These are phyloP conservation scores for Hericium erinaceus DNA, from an alignment of 768 basidiomycete species.

Conservation along the genomic window DNA sequence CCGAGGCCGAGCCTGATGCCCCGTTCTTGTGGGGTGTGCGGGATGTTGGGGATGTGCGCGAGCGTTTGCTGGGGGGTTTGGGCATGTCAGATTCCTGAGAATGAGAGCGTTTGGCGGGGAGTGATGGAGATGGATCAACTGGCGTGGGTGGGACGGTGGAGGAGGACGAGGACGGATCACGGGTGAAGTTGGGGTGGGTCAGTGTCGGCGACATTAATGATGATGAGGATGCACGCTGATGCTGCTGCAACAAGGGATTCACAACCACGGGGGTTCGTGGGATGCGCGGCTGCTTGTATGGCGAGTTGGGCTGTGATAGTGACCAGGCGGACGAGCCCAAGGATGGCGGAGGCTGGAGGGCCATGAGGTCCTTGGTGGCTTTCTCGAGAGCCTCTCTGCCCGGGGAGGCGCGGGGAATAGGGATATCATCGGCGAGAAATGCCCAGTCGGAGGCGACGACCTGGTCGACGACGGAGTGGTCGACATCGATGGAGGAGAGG, in stretches of 20 bases:
- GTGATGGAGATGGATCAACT: conserved; percentile 5
- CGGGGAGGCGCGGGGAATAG: conserved; percentile 29
- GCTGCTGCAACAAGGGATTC: background rate
- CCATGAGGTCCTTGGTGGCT: conserved; percentile 80
- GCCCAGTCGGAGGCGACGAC: conserved; percentile 14
- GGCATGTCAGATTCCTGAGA: conserved; percentile 8
- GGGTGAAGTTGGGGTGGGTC: conserved; percentile 5
- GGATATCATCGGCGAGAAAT: conserved; percentile 32
- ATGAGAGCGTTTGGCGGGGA: conserved; percentile 10
- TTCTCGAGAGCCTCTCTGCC: conserved; percentile 61
- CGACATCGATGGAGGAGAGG: conserved; percentile 15
- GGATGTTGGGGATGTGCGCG: conserved; percentile 1
- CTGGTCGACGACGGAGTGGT: conserved; percentile 13
- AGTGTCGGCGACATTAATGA: background rate
- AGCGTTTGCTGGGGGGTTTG: conserved; percentile 3
- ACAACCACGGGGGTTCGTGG: background rate
- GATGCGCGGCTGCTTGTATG: conserved; percentile 11
- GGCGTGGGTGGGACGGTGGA: conserved; percentile 4
- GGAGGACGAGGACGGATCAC: conserved; percentile 7
- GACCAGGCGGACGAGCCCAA: conserved; percentile 15
- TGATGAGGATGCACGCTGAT: no score
- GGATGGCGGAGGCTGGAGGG: conserved; percentile 34
- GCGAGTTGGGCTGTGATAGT: conserved; percentile 23
- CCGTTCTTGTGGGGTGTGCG: conserved; percentile 1
- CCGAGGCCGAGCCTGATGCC: conserved; percentile 5